Evolutionary conservation across 352 stramenopile genomes (phyloP).

Genomic region (Phytopythium montanum): DNA sequence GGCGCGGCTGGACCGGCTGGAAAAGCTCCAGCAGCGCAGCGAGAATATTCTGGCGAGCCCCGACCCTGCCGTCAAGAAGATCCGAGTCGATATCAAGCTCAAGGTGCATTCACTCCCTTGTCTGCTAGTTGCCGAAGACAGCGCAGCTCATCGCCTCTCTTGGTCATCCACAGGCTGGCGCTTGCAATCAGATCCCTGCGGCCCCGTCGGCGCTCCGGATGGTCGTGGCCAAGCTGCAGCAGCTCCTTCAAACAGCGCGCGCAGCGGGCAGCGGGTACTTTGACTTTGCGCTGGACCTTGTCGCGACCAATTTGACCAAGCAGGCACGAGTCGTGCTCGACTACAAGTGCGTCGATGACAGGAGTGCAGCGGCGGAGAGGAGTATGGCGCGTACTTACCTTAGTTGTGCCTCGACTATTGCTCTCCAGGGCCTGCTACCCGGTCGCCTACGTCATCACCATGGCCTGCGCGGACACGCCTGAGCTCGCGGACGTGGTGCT

Average conservation of each 20-base stretch:
- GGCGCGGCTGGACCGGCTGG: conserved; percentile 38
- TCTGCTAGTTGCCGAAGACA: conserved; percentile 8
- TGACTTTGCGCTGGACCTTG: conserved; percentile 67
- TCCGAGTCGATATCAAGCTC: conserved; percentile 66
- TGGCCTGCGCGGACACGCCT: conserved; percentile 66
- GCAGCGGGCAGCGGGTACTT: conserved; percentile 54
- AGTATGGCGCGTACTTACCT: not conserved
- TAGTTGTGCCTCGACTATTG: not conserved
- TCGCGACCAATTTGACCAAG: conserved; percentile 67
- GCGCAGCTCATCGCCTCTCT: not conserved
- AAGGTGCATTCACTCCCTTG: conserved; percentile 15
- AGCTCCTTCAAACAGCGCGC: conserved; percentile 50
- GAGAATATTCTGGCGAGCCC: conserved; percentile 45
- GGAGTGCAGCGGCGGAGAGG: not conserved
- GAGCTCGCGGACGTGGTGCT: conserved; percentile 72
- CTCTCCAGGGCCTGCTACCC: conserved; percentile 54
- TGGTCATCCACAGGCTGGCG: conserved; percentile 35
- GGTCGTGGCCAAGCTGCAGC: conserved; percentile 68
- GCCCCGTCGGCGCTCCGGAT: conserved; percentile 56
- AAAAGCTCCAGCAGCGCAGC: conserved; percentile 42
- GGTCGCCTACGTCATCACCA: conserved; percentile 72
- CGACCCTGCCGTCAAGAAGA: conserved; percentile 52
- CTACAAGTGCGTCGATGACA: conserved; percentile 57
- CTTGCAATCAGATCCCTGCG: conserved; percentile 80
- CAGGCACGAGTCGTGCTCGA: conserved; percentile 62